A percentile compares a stretch with the other conserved stretches of the same genome.
phyloP scores from a whole-genome alignment of 768 basidiomycete species.

The Stropharia rugosoannulata region DNA sequence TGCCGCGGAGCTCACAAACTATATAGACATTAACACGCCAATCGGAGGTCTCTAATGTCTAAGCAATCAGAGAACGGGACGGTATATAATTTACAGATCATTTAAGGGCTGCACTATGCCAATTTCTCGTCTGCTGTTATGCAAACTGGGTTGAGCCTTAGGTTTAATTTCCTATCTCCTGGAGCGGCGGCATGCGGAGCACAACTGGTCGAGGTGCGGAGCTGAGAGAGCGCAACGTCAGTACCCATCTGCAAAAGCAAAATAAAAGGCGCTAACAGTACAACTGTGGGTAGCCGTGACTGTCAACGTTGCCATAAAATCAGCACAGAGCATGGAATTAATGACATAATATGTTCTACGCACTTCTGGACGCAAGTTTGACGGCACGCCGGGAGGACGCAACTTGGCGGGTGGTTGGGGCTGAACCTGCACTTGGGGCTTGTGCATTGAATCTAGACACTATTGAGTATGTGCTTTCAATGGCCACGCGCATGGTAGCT shows the following conservation, averaged over 20 bases:
- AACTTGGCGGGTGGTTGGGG: constrained; percentile 44
- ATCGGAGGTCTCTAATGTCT: too few species aligned
- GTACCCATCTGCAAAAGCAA: not conserved
- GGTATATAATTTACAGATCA: too few species aligned
- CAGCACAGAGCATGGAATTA: not conserved
- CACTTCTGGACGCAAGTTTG: constrained; percentile 22
- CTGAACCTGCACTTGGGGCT: constrained; percentile 52
- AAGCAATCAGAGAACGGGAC: too few species aligned
- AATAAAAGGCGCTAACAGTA: constrained; percentile 17
- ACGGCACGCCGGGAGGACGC: constrained; percentile 42
- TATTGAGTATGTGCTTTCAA: constrained; percentile 6
- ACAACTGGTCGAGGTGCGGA: not conserved
- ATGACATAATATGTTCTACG: not conserved
- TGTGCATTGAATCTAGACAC: constrained; percentile 43
- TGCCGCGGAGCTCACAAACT: too few species aligned
- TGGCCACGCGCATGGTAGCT: constrained; percentile 15
- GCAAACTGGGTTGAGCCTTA: too few species aligned
- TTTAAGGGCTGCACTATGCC: too few species aligned
- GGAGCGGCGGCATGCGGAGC: not conserved
- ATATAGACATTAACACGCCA: too few species aligned
- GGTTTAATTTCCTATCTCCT: not conserved
- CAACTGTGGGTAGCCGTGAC: constrained; percentile 24
- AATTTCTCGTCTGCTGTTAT: too few species aligned
- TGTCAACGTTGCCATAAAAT: constrained; percentile 1
- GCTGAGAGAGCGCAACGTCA: not conserved